Conservation (phyloP, 2,329 filamentous ascomycete species). For the Leptographium wingfieldii region DNA sequence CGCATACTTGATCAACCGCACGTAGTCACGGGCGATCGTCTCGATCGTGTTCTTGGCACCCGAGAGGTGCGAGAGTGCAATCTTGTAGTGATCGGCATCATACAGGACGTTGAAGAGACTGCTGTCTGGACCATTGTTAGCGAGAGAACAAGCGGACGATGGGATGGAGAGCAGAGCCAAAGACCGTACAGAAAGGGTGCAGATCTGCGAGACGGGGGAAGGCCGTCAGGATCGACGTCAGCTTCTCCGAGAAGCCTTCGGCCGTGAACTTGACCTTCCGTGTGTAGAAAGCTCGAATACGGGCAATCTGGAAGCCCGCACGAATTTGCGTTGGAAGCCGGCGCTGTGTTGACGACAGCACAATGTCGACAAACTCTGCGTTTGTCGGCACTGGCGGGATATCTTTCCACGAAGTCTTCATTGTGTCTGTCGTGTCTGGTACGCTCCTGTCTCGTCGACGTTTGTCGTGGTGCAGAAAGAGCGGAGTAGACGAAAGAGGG, state of each 20-base stretch:
- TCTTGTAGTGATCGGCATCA: slow-evolving; percentile 95
- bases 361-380: slow-evolving; percentile 96
- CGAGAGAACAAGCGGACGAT: slow-evolving; percentile 43
- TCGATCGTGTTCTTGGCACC: slow-evolving; percentile 95
- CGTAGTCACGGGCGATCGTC: slow-evolving; percentile 91
- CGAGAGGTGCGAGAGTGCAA: slow-evolving; percentile 88
- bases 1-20: slow-evolving; percentile 80
- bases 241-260: slow-evolving; percentile 75
- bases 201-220: slow-evolving; percentile 91
- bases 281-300: slow-evolving; percentile 89
- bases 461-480: neutral
- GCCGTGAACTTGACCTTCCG: slow-evolving; percentile 97
- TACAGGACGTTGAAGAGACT: slow-evolving; percentile 95
- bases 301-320: slow-evolving; percentile 87
- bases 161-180: slow-evolving; percentile 21
- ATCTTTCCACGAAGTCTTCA: slow-evolving; percentile 41
- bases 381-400: slow-evolving; percentile 82
- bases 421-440: slow-evolving; percentile 5
- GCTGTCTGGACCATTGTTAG: slow-evolving; percentile 25
- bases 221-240: slow-evolving; percentile 77
- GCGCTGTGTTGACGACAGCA: slow-evolving; percentile 84
- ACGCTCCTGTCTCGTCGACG: neutral
- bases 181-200: slow-evolving; percentile 69
- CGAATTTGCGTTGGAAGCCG: slow-evolving; percentile 83
- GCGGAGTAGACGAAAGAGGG: neutral